These are phyloP conservation scores for Erythrophleum ivorense DNA, from an alignment of 331 rosid species.

Conservation along the genomic window DNA sequence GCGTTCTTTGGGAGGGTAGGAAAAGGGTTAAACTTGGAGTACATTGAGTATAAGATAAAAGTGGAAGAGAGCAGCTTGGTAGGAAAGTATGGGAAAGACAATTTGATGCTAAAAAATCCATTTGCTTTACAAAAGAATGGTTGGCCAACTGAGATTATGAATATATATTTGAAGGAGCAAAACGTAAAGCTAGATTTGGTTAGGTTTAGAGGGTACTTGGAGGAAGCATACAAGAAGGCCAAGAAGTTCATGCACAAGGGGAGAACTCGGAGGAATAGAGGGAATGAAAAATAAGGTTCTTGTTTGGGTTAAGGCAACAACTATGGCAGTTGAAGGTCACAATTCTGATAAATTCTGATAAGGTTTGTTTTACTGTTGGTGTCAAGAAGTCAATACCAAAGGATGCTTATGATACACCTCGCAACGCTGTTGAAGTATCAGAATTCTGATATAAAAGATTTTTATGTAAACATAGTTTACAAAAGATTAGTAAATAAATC, in stretches of 20 bases:
- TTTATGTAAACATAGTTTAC: no score
- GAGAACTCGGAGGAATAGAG: not conserved
- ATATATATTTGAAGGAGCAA: constrained; percentile 50
- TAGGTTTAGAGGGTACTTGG: constrained; percentile 41
- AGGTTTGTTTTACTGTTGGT: not conserved
- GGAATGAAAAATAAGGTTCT: not conserved
- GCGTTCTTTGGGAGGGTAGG: constrained; percentile 43
- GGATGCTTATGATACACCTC: not conserved
- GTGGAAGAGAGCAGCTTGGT: constrained; percentile 55
- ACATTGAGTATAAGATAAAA: constrained; percentile 48
- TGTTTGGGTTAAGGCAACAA: not conserved
- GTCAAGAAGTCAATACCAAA: not conserved
- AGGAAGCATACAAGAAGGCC: constrained; percentile 43
- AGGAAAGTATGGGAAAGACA: constrained; percentile 38
- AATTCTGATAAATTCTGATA: no score
- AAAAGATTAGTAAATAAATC: no score
- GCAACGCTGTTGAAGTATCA: not conserved
- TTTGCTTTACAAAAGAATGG: not conserved
- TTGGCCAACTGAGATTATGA: constrained; percentile 40
- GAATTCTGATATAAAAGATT: not conserved
- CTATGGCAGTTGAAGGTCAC: not conserved
- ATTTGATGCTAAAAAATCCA: constrained; percentile 39
- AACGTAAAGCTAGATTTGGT: constrained; percentile 47
- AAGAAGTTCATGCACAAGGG: constrained; percentile 38
- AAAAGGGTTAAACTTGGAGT: constrained; percentile 35